phyloP scores from a whole-genome alignment of 257 asterid species.

The Echium plantagineum region DNA sequence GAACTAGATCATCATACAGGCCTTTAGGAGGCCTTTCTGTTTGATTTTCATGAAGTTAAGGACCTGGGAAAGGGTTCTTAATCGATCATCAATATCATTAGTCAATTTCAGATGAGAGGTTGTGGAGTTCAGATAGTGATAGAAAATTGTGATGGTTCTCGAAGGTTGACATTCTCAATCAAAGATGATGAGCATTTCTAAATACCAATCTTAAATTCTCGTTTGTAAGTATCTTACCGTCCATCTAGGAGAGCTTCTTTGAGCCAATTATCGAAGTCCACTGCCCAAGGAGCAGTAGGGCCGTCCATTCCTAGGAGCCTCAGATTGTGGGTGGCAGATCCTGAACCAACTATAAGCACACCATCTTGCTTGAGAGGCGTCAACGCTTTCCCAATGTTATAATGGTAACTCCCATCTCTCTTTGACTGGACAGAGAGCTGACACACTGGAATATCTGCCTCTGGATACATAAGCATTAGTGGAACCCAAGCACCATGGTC shows the following conservation, averaged over 20 bases:
- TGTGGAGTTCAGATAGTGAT: too few species aligned
- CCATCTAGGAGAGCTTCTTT: conserved; percentile 7
- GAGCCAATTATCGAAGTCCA: conserved; percentile 7
- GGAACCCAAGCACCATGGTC: conserved; percentile 72
- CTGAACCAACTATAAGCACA: conserved; percentile 9
- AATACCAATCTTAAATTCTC: not conserved
- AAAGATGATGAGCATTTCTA: not conserved
- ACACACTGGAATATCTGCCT: conserved; percentile 48
- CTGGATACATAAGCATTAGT: conserved; percentile 55
- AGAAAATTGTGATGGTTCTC: not conserved
- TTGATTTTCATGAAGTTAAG: too few species aligned
- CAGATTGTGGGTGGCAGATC: conserved; percentile 7
- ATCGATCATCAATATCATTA: too few species aligned
- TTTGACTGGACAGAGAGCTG: conserved; percentile 49
- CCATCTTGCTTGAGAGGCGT: conserved; percentile 18
- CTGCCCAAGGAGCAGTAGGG: conserved; percentile 6
- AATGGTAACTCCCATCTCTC: conserved; percentile 38
- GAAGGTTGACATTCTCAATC: not conserved
- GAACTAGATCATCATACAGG: too few species aligned
- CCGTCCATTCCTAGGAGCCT: not conserved
- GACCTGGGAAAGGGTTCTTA: not conserved
- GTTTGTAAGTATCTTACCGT: not conserved
- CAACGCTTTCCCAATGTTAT: conserved; percentile 35
- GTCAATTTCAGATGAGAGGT: too few species aligned
- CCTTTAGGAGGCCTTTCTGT: too few species aligned